Evolutionary conservation across 108 stramenopile genomes (phyloP).

Genomic region (Pelagomonas calceolata): DNA sequence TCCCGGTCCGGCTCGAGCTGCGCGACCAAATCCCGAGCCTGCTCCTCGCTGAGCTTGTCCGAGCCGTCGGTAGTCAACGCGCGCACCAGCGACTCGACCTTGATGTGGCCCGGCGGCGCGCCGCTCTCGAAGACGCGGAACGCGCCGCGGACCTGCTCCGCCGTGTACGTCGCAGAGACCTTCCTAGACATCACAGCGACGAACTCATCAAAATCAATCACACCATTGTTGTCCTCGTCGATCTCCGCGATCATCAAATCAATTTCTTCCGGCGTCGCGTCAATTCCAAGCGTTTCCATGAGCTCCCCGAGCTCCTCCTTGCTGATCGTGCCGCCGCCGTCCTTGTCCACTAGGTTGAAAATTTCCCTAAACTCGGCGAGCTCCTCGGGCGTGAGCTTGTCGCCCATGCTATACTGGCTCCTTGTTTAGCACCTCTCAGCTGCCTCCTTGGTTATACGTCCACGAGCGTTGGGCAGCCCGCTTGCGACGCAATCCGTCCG

Average conservation of each 20-base stretch:
- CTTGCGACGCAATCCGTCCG: too few relatives aligned
- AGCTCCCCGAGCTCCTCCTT: constrained; percentile 55
- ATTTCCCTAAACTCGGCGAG: constrained; percentile 45
- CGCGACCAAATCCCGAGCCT: constrained; percentile 44
- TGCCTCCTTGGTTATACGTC: too few relatives aligned
- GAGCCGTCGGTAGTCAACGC: constrained; percentile 42
- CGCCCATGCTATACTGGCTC: constrained; percentile 4
- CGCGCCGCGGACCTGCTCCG: constrained; percentile 47
- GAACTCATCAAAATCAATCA: constrained; percentile 51
- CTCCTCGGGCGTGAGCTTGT: constrained; percentile 24
- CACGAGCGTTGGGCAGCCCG: too few relatives aligned
- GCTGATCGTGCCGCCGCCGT: constrained; percentile 24
- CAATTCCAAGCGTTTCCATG: constrained; percentile 55
- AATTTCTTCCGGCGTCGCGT: constrained; percentile 52
- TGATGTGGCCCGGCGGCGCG: constrained; percentile 38
- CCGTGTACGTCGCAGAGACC: constrained; percentile 50
- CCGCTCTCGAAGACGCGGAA: constrained; percentile 46
- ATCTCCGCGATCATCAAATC: constrained; percentile 56
- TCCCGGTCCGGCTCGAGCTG: constrained; percentile 50
- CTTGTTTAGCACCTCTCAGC: too few relatives aligned
- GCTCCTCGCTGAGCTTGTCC: constrained; percentile 44
- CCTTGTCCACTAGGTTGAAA: constrained; percentile 47
- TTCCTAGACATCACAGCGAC: constrained; percentile 39
- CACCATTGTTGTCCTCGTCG: constrained; percentile 50
- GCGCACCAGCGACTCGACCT: constrained; percentile 30